These are phyloP conservation scores for Effrenium voratum DNA, from an alignment of 73 alveolate genomes.

Conservation along the genomic window DNA sequence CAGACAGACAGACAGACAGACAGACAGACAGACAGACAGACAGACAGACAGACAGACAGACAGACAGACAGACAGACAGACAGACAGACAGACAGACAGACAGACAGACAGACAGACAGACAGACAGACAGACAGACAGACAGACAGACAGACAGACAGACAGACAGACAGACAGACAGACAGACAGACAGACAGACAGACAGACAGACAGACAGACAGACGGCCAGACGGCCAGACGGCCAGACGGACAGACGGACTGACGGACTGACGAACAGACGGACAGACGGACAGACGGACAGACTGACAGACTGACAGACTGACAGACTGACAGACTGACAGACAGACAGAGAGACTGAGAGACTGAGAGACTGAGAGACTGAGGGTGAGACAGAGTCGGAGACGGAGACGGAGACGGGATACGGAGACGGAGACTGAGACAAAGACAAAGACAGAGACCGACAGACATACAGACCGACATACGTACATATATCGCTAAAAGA, in stretches of 20 bases:
- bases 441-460: too few species aligned
- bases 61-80: background rate
- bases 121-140: constrained; percentile 43
- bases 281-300: constrained; percentile 40
- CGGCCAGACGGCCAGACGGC: constrained; percentile 18
- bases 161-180: constrained; percentile 39
- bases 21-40: background rate
- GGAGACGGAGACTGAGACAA: too few species aligned
- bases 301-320: constrained; percentile 41
- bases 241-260: constrained; percentile 38
- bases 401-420: background rate
- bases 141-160: constrained; percentile 43
- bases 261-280: constrained; percentile 27
- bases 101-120: constrained; percentile 24
- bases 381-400: background rate
- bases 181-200: constrained; percentile 37
- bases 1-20: background rate
- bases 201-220: constrained; percentile 34
- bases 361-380: background rate
- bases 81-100: background rate
- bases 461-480: too few species aligned
- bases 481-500: too few species aligned
- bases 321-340: constrained; percentile 12
- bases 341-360: constrained; percentile 6
- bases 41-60: background rate